Percentiles rank a stretch among this genome's conserved stretches.
phyloP scores from a whole-genome alignment of 2,329 filamentous ascomycete species.

The Hawksworthiomyces lignivorus region DNA sequence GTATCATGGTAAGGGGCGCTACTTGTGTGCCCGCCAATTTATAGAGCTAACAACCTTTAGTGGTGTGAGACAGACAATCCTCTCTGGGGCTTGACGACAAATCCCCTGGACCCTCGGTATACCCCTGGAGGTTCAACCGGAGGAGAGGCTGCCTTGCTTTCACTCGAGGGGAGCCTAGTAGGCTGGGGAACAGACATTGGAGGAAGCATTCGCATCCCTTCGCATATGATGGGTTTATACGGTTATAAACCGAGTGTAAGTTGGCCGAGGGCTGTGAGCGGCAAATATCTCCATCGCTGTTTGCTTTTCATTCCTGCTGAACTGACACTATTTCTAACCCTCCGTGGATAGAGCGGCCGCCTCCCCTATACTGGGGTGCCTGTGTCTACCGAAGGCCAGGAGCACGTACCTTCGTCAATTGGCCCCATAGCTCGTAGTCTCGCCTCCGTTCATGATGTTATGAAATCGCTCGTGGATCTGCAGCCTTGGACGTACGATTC shows the following conservation, averaged over 20 bases:
- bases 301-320: conserved; percentile 29
- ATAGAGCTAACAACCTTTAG: not conserved
- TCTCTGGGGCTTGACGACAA: conserved; percentile 26
- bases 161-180: conserved; percentile 28
- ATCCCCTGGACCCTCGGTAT: conserved; percentile 25
- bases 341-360: conserved; percentile 33
- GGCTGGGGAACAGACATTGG: conserved; percentile 38
- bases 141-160: conserved; percentile 29
- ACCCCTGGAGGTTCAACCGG: conserved; percentile 30
- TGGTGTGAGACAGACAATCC: conserved; percentile 28
- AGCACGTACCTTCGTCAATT: conserved; percentile 42
- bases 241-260: conserved; percentile 21
- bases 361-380: conserved; percentile 49
- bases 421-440: conserved; percentile 55
- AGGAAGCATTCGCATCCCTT: conserved; percentile 20
- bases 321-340: conserved; percentile 23
- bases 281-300: not conserved
- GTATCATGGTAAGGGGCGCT: conserved; percentile 14
- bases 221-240: conserved; percentile 26
- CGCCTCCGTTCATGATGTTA: conserved; percentile 41
- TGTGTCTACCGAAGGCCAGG: conserved; percentile 13
- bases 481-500: conserved; percentile 61
- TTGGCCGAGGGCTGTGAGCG: too few species aligned
- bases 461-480: conserved; percentile 46
- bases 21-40: not conserved